Base-by-base conservation (phyloP, 2,329 filamentous ascomycete genomes). In the Exophiala sp. region DNA sequence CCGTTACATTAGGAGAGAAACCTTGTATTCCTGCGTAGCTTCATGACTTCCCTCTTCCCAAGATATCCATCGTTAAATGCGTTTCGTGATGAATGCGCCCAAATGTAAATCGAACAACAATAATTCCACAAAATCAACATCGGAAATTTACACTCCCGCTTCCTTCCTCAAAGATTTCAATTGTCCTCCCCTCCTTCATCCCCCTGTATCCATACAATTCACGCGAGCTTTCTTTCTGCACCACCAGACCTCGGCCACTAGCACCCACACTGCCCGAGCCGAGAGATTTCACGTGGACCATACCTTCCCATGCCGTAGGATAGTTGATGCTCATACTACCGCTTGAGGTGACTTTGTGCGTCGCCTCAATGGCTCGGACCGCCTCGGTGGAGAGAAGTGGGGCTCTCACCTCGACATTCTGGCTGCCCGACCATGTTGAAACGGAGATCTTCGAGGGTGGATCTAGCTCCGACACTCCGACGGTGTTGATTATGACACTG, bases 401-500 rank as follows among this genome's bases (percentile, higher is more conserved):
- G 3, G 52, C 46, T 5, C 57, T 14, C 16, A 61, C 47, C 18
- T 39, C 55, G 33, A 59, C 16, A 29, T 58, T 50, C 40, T 60
- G 57, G 47, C 54, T 55, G 2, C 54, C 57, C 4, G 34, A 35
- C 10, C 42, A 35, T 11, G 57, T 43, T 8, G 44, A 45, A 8
- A 57, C 60, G 5, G 53, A 47, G 14, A 59, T 46, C 11, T 45
- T 55, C 21, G 57, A 57, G 11, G 29, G 10, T 2, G 59, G 33
- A 39, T 58, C 52, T 11, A 40, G n/a, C 38, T 52, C 53, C 14
- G 58, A 54, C 9, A 58, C 58, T 3, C 55, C 55, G 11, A 52
- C 47, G 1, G 52, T 45, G 44, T 68, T 66, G 21, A 86, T 72
- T 1, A 70, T 74, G 8, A 79, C 75, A 14, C 69, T 72, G 39